Percentiles rank a stretch among this genome's conserved stretches.
These are phyloP conservation scores for Triticum monococcum DNA, from an alignment of 176 grass and related monocot species.

Conservation along the genomic window DNA sequence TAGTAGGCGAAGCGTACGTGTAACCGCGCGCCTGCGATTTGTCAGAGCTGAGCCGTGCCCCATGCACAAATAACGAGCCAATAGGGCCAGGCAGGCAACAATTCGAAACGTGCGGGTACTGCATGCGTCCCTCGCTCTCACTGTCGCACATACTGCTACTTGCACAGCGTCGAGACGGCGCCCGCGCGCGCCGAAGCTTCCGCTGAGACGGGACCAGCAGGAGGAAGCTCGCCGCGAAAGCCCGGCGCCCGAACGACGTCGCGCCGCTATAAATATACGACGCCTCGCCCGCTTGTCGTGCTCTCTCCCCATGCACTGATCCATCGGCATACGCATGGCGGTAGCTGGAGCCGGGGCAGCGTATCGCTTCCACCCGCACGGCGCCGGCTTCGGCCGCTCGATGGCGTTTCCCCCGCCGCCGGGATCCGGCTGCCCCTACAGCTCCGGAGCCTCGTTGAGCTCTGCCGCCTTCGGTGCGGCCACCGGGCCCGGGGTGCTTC, in stretches of 20 bases:
- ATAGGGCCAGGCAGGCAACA: no score
- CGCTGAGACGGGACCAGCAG: neutral
- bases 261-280: constrained; percentile 1
- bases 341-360: neutral
- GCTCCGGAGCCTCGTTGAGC: neutral
- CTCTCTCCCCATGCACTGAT: neutral
- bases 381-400: neutral
- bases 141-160: neutral
- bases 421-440: neutral
- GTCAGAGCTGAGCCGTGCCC: no score
- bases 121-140: neutral
- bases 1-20: no score
- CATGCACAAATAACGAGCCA: no score
- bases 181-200: constrained; percentile 41
- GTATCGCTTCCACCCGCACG: neutral
- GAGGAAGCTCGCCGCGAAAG: constrained; percentile 48
- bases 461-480: neutral
- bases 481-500: neutral
- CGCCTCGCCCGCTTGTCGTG: neutral
- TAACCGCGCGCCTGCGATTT: no score
- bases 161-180: neutral
- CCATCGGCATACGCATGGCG: neutral
- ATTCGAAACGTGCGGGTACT: neutral
- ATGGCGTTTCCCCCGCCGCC: constrained; percentile 28
- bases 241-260: neutral